These are phyloP conservation scores for Erythrophleum ivorense DNA, from an alignment of 331 rosid species.

Conservation along the genomic window DNA sequence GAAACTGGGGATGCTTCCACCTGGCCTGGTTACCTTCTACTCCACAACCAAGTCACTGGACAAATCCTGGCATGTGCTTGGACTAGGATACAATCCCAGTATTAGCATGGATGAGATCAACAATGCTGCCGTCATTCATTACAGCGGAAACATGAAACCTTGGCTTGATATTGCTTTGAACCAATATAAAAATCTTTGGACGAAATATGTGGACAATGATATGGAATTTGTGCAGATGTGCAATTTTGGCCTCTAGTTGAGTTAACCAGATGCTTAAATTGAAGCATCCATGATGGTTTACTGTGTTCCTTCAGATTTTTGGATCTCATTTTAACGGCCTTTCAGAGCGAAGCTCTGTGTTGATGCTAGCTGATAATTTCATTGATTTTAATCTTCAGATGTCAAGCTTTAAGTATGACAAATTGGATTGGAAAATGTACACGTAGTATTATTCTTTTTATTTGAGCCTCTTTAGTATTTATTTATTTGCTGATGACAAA, in stretches of 20 bases:
- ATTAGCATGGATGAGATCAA: conserved; percentile 96
- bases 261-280: conserved; percentile 49
- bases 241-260: conserved; percentile 93
- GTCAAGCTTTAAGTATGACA: conserved; percentile 43
- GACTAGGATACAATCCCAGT: conserved; percentile 96
- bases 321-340: conserved; percentile 50
- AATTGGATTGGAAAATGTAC: conserved; percentile 55
- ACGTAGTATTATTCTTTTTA: conserved; percentile 47
- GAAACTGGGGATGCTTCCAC: conserved; percentile 75
- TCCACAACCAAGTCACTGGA: conserved; percentile 86
- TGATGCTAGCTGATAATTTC: conserved; percentile 45
- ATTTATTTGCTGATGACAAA: conserved; percentile 38
- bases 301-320: conserved; percentile 43
- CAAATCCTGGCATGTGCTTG: conserved; percentile 99
- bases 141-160: conserved; percentile 98
- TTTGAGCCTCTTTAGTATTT: conserved; percentile 34
- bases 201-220: conserved; percentile 90
- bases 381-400: conserved; percentile 47
- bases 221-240: conserved; percentile 99
- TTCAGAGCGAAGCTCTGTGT: conserved; percentile 60
- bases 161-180: conserved; percentile 99
- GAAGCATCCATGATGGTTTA: conserved; percentile 41
- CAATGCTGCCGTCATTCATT: conserved; percentile 95
- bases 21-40: conserved; percentile 91
- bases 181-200: conserved; percentile 95